Base-by-base conservation (phyloP, 2,329 filamentous ascomycete species). In the Diplodia intermedia region DNA sequence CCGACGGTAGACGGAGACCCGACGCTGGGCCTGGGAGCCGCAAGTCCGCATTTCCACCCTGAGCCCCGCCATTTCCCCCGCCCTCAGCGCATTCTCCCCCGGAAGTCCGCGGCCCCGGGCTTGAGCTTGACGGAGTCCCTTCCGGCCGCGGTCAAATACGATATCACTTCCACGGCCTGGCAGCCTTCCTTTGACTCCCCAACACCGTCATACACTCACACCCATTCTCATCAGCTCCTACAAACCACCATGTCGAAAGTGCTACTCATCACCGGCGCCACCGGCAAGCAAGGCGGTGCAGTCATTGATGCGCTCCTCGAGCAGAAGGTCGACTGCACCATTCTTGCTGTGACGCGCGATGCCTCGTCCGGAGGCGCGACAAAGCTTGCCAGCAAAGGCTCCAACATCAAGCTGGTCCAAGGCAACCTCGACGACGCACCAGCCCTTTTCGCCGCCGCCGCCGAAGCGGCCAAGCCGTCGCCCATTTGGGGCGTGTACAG, bases 311-410 rank as follows among this genome's bases (percentile, higher is more conserved):
- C 82, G 50, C 78, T 84, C 29, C 76, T 82, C 55, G 71, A 75
- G 18, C 73, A 77, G 18, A 75, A 77, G 0, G 36, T 57, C 43
- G 43, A 54, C 53, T 82, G 84, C 69, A 80, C 83, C 14, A 86
- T 90, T 65, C 81, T 88, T 18, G 89, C 88, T 7, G 80, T 90
- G 26, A 90, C 88, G 2, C 85, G 88, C 69, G 82, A 89, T 72
- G 72, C 82, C 0, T 74, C 77, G n/a, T 88, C 86, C 0, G 60
- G 77, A 0, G 81, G 81, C 1, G 85, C 88, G 0, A 80, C 86
- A 72, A 79, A 78, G 18, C 82, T 89, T 2, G 72, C 77, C 2
- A 68, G 77, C 11, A 78, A 82, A 67, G 82, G 83, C 1, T 72
- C 82, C 8, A 80, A 81, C 14, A 82, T 89, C 71, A 82, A 82